These are phyloP conservation scores for Pholiota conissans DNA, from an alignment of 768 basidiomycete genomes.

Conservation along the genomic window DNA sequence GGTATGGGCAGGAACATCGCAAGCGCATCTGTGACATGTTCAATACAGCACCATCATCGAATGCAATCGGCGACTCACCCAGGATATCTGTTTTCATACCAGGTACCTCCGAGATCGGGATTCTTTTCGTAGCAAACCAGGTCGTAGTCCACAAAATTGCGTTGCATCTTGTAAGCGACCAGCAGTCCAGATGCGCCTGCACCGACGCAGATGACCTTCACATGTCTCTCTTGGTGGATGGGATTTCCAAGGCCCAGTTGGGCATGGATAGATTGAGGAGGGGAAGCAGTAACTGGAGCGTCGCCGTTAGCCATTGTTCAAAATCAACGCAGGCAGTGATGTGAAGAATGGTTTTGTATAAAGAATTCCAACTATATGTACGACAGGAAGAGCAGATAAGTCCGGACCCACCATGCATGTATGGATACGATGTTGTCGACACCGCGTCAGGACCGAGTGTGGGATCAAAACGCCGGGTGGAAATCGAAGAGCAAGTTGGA, in stretches of 20 bases:
- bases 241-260: conserved; percentile 16
- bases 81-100: conserved; percentile 37
- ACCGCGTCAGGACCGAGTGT: not conserved
- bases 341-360: not conserved
- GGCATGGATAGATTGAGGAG: conserved; percentile 4
- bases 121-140: conserved; percentile 36
- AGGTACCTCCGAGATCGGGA: conserved; percentile 29
- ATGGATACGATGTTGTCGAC: not conserved
- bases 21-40: conserved; percentile 12
- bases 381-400: not conserved
- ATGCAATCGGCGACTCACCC: conserved; percentile 28
- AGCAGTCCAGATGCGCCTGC: conserved; percentile 37
- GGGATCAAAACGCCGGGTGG: not conserved
- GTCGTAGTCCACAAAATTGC: conserved; percentile 32
- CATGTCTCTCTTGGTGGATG: conserved; percentile 26
- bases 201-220: conserved; percentile 32
- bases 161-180: conserved; percentile 34
- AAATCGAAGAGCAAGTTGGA: not conserved
- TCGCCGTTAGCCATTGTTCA: not conserved
- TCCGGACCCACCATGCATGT: not conserved
- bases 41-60: not conserved
- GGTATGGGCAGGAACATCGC: conserved; percentile 30
- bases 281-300: not conserved
- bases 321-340: not conserved
- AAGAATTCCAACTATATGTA: not conserved